Evolutionary conservation across 2,329 filamentous ascomycete species (phyloP).

Genomic region (Epichloe typhina): DNA sequence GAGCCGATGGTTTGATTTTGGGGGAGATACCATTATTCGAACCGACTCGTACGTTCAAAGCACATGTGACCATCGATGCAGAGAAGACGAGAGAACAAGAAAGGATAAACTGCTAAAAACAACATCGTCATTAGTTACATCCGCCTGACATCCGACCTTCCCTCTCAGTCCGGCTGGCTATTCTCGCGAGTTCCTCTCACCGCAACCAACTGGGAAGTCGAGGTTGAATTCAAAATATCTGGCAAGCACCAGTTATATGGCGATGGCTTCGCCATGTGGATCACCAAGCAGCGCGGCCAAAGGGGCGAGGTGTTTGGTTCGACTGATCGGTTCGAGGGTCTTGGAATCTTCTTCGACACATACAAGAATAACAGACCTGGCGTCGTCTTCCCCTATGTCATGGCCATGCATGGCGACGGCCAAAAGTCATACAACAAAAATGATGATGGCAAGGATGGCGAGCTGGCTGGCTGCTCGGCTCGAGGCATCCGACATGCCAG

Average conservation of each 20-base stretch:
- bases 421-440: constrained; percentile 81
- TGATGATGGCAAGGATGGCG: constrained; percentile 85
- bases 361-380: constrained; percentile 99
- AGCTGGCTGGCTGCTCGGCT: constrained; percentile 89
- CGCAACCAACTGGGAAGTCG: constrained; percentile 97
- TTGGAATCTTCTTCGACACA: constrained; percentile 93
- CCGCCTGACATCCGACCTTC: constrained; percentile 78
- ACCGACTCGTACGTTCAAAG: constrained; percentile 46
- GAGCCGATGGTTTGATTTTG: constrained; percentile 98
- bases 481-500: constrained; percentile 72
- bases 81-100: neutral
- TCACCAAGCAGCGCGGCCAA: constrained; percentile 81
- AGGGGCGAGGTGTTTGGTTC: constrained; percentile 78
- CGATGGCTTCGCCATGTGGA: constrained; percentile 95
- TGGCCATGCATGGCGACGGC: constrained; percentile 96
- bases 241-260: constrained; percentile 84
- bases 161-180: constrained; percentile 84
- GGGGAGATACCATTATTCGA: constrained; percentile 84
- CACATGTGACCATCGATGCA: neutral
- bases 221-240: constrained; percentile 88
- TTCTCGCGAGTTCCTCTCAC: constrained; percentile 91
- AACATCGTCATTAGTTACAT: constrained; percentile 54
- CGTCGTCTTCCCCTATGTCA: constrained; percentile 90
- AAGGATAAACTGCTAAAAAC: neutral
- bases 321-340: constrained; percentile 78